Base-by-base conservation (phyloP, 2,329 filamentous ascomycete genomes). In the Aspergillus pseudoviridinutans region DNA sequence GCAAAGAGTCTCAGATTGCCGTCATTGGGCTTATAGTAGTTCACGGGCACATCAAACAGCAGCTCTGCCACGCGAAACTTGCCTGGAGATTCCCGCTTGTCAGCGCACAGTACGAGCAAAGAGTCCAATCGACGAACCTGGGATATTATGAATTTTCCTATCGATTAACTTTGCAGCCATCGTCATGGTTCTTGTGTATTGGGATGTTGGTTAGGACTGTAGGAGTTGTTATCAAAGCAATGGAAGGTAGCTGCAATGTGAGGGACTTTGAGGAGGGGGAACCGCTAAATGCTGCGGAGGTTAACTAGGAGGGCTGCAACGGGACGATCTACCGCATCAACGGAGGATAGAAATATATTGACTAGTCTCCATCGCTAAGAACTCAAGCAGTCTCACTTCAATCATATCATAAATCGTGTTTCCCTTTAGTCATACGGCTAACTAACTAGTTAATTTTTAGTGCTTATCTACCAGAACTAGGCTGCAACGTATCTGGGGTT, bases 11-110 rank as follows among this genome's bases (percentile, higher is more conserved):
- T 85, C 60, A 97, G 81, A 4, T 79, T 85, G 50, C 83, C 84
- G 29, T 80, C 78, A 3, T 78, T 71, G 1, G 86, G 85, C 55
- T 86, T 82, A 60, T 77, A 76, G 74, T 96, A 89, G 77, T 96
- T 89, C 60, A 90, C 82, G 3, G 92, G 92, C 10, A 96, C 92
- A 64, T 91, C 83, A 74, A 96, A 96, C 79, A 91, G 89, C 67
- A 93, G 82, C 72, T 96, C 92, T 2, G 89, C 89, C 59, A 95
- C 83, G 59, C 84, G 80, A 49, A 95, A 80, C 69, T 87, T 88
- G 51, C 91, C 91, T 91, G 53, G 20, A 20, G 49, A 56, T 20
- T 56, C 57, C 52, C 52, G 51, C 53, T n/a, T 50, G 54, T 62
- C 38, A 59, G 56, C 24, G 46, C 17, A 9, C 20, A 8, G 12